phyloP scores from a whole-genome alignment of 1,284 basidiomycete genomes.

The Papiliotrema fonsecae region DNA sequence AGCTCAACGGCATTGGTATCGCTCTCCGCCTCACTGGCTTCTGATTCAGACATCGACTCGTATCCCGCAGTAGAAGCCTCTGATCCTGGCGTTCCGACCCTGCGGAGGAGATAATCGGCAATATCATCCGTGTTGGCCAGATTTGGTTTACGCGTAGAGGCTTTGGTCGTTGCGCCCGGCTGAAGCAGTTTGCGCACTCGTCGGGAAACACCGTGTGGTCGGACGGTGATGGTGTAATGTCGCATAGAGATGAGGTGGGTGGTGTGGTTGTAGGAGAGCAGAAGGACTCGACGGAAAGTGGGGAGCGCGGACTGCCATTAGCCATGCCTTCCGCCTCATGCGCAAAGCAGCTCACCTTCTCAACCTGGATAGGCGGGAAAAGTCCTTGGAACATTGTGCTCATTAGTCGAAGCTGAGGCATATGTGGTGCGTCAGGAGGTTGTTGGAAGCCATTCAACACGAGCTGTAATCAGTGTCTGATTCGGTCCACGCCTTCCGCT shows the following conservation, averaged over 20 bases:
- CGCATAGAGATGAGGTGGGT: slow-evolving; percentile 86
- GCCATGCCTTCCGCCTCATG: background rate
- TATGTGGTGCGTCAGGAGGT: slow-evolving; percentile 43
- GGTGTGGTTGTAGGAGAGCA: slow-evolving; percentile 84
- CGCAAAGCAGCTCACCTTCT: slow-evolving; percentile 47
- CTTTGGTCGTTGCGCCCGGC: slow-evolving; percentile 31
- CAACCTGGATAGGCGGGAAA: slow-evolving; percentile 54
- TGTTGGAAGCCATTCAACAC: slow-evolving; percentile 52
- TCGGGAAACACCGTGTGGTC: slow-evolving; percentile 87
- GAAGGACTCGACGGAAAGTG: slow-evolving; percentile 81
- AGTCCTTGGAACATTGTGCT: slow-evolving; percentile 54
- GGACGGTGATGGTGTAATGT: slow-evolving; percentile 93
- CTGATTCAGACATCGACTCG: slow-evolving; percentile 64
- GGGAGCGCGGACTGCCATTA: slow-evolving; percentile 69
- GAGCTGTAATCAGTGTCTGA: slow-evolving; percentile 37
- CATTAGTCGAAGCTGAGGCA: slow-evolving; percentile 52
- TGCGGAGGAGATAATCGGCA: slow-evolving; percentile 85
- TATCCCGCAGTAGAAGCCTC: slow-evolving; percentile 55
- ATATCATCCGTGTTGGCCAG: slow-evolving; percentile 88
- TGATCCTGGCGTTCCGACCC: slow-evolving; percentile 60
- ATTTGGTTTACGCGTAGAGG: slow-evolving; percentile 48
- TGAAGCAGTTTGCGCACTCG: slow-evolving; percentile 81
- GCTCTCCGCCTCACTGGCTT: slow-evolving; percentile 66
- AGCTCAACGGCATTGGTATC: slow-evolving; percentile 68
- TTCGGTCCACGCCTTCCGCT: too few species aligned